Percentiles rank a stretch among this genome's conserved stretches.
Conservation (phyloP, 1,284 basidiomycete species). For the Clitocybe nebularis region DNA sequence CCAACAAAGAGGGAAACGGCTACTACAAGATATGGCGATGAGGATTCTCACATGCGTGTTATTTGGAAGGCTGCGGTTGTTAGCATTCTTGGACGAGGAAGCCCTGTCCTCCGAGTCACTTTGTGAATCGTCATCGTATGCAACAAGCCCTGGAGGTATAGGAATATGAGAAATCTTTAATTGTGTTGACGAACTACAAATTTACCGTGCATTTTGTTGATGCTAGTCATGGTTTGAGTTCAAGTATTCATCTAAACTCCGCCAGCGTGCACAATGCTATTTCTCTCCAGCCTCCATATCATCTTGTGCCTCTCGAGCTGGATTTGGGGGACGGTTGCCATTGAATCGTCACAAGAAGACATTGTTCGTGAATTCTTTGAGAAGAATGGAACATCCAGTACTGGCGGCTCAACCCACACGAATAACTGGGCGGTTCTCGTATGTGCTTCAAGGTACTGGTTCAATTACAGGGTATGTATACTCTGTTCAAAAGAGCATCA, state of each 20-base stretch:
- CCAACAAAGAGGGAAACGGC: slow-evolving; percentile 69
- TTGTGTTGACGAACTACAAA: slow-evolving; percentile 5
- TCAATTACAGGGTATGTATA: slow-evolving; percentile 88
- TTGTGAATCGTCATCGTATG: slow-evolving; percentile 61
- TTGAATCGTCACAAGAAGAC: slow-evolving; percentile 25
- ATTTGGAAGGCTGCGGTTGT: slow-evolving; percentile 8
- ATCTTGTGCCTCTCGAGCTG: slow-evolving; percentile 29
- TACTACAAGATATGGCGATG: slow-evolving; percentile 29
- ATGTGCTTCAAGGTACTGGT: slow-evolving; percentile 94
- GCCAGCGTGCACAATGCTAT: slow-evolving; percentile 27
- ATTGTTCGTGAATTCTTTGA: slow-evolving; percentile 34
- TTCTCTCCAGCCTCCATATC: slow-evolving; percentile 27
- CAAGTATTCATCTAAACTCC: slow-evolving; percentile 18
- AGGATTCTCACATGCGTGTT: slow-evolving; percentile 60
- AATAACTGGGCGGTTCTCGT: slow-evolving; percentile 99
- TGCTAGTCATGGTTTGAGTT: slow-evolving; percentile 19
- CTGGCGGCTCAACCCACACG: slow-evolving; percentile 60
- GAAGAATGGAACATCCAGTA: slow-evolving; percentile 20
- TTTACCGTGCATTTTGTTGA: slow-evolving; percentile 39
- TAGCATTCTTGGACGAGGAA: slow-evolving; percentile 25
- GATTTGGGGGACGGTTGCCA: slow-evolving; percentile 25
- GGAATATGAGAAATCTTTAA: background rate
- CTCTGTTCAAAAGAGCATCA: background rate
- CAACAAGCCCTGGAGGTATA: slow-evolving; percentile 47
- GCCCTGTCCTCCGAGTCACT: slow-evolving; percentile 51